Evolutionary conservation across 352 stramenopile genomes (phyloP).

Genomic region (Paralagenidium karlingii): DNA sequence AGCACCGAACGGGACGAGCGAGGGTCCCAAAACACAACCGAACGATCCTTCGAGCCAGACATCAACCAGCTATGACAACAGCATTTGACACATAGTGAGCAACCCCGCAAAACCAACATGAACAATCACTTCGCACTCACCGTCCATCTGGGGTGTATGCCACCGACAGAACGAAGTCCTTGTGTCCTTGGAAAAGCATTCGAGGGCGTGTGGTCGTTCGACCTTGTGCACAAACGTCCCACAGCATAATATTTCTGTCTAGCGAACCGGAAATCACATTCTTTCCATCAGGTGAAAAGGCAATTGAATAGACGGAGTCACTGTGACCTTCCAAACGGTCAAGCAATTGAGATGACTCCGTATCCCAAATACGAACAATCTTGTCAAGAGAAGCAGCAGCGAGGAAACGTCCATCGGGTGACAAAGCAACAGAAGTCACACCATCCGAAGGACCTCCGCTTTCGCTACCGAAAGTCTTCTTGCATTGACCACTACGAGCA

Average conservation of each 20-base stretch:
- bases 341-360: conserved; percentile 61
- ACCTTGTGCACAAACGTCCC: conserved; percentile 68
- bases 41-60: conserved; percentile 79
- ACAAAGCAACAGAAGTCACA: conserved; percentile 71
- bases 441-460: conserved; percentile 65
- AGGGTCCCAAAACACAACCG: conserved; percentile 80
- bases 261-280: conserved; percentile 78
- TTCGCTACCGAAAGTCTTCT: conserved; percentile 76
- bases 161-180: conserved; percentile 78
- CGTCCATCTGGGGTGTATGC: conserved; percentile 80
- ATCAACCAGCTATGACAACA: conserved; percentile 57
- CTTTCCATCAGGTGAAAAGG: conserved; percentile 78
- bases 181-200: conserved; percentile 83
- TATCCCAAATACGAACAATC: conserved; percentile 81
- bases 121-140: conserved; percentile 16
- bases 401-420: conserved; percentile 58
- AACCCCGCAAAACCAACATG: not conserved
- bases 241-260: conserved; percentile 81
- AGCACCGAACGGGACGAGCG: conserved; percentile 69
- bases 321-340: conserved; percentile 75
- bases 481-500: conserved; percentile 65
- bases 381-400: conserved; percentile 75
- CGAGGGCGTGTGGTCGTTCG: conserved; percentile 66
- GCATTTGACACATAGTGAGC: conserved; percentile 1
- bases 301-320: conserved; percentile 82